Conservation (phyloP, 139 green algal species). For the Tetradesmus lagerheimii region DNA sequence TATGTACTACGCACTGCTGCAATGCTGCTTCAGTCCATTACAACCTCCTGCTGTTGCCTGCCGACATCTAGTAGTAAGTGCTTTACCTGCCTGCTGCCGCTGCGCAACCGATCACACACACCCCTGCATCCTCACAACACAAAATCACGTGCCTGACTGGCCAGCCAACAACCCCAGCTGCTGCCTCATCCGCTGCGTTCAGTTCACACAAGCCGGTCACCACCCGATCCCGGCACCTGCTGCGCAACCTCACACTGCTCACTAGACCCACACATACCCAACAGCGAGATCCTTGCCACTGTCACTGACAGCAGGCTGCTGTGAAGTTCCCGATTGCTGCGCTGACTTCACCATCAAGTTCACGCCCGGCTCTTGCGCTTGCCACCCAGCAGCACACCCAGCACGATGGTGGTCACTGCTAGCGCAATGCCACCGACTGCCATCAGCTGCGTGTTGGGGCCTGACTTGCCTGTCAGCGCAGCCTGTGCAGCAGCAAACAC, state of each 20-base stretch:
- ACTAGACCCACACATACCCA: too few relatives aligned
- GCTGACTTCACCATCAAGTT: background rate
- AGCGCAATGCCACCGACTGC: background rate
- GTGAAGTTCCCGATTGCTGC: too few relatives aligned
- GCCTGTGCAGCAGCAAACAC: background rate
- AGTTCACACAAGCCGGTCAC: background rate
- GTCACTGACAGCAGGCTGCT: too few relatives aligned
- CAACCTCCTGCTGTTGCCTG: background rate
- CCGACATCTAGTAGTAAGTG: background rate
- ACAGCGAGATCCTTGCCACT: too few relatives aligned
- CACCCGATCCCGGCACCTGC: too few relatives aligned
- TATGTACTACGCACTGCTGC: background rate
- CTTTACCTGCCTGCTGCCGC: background rate
- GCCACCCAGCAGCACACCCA: background rate
- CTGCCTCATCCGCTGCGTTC: background rate
- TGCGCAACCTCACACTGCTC: background rate
- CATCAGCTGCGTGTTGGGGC: conserved; percentile 2
- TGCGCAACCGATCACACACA: background rate
- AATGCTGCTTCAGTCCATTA: background rate
- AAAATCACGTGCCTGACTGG: background rate
- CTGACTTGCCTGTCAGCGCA: background rate
- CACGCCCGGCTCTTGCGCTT: background rate
- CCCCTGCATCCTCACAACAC: background rate
- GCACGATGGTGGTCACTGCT: background rate
- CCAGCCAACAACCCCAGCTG: background rate